Base-by-base conservation (phyloP, 2,329 filamentous ascomycete genomes). In the Trichoderma simmonsii region DNA sequence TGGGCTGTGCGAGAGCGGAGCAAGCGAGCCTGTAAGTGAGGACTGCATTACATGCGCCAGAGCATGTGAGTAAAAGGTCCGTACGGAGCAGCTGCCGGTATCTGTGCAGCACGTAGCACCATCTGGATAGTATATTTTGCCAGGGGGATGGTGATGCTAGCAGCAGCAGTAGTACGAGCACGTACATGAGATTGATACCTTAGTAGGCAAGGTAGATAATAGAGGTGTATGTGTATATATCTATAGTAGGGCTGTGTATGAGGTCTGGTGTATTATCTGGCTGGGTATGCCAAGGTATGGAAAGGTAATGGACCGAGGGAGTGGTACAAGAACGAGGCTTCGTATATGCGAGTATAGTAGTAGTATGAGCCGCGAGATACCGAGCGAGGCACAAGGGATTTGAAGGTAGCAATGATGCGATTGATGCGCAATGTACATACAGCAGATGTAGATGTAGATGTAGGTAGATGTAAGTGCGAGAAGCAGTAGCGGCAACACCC, bases 1-100 rank as follows among this genome's bases (percentile, higher is more conserved):
- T 34, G 34, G 36, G 56, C 69, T 65, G 69, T 71, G 69, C 51
- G 39, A 59, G 51, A 71, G 69, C 68, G 68, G 68, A 71, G 68
- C 60, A 64, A 39, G 63, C 28, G 43, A 56, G 57, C 60, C 54
- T 63, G 57, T 70, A 70, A 43, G 67, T 68, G 65, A 48, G 34
- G 56, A 61, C 56, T 61, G 56, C 66, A 68, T 67, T 70, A 56
- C 68, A 70, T 43, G 59, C 67, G 39, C 36, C 56, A 69, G 54
- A 61, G 56, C 66, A 69, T 69, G 66, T 69, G 59, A 69, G 66
- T 61, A 34, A 32, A 61, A 18, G 30, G 32, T 12, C 18, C 18
- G 21, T 61, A 65, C 39, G 26, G 36, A 32, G 26, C 39, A 51
- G 60, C 61, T 39, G 64, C 51, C 64, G 54, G 64, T 43, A 67